phyloP scores from a whole-genome alignment of 2,329 filamentous ascomycete species.

The Pseudofabraea citricarpa region DNA sequence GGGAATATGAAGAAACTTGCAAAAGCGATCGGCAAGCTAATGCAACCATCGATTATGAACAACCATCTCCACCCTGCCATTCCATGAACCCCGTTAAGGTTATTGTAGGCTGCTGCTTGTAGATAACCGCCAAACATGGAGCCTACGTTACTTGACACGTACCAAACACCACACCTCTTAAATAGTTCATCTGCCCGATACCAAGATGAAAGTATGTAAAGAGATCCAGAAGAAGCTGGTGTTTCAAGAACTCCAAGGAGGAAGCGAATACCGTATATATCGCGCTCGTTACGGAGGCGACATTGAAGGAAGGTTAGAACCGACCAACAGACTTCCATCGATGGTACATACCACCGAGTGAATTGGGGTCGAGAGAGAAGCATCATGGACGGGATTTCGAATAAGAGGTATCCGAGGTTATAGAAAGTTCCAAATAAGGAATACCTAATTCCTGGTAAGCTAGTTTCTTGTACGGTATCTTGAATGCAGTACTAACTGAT shows the following conservation, averaged over 20 bases:
- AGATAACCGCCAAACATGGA: conserved; percentile 7
- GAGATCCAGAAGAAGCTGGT: conserved; percentile 1
- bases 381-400: conserved; percentile 7
- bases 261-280: conserved; percentile 45
- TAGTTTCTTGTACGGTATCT: background rate
- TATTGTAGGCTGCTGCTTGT: conserved; percentile 27
- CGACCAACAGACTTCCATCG: conserved; percentile 5
- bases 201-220: conserved; percentile 7
- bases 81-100: conserved; percentile 3
- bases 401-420: conserved; percentile 6
- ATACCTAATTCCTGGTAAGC: too few relatives aligned
- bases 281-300: conserved; percentile 5
- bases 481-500: conserved; percentile 22
- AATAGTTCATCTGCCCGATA: conserved; percentile 6
- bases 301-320: conserved; percentile 6
- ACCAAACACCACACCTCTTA: conserved; percentile 5
- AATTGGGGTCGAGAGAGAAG: background rate
- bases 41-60: conserved; percentile 19
- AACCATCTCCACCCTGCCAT: conserved; percentile 33
- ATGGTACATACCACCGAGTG: conserved; percentile 2
- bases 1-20: conserved; percentile 8
- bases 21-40: conserved; percentile 18
- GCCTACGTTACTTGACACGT: conserved; percentile 3
- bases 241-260: conserved; percentile 50
- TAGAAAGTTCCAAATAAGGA: conserved; percentile 7